phyloP scores from a whole-genome alignment of 192 early-diverging fungal genomes.

The Coemansia sp. region DNA sequence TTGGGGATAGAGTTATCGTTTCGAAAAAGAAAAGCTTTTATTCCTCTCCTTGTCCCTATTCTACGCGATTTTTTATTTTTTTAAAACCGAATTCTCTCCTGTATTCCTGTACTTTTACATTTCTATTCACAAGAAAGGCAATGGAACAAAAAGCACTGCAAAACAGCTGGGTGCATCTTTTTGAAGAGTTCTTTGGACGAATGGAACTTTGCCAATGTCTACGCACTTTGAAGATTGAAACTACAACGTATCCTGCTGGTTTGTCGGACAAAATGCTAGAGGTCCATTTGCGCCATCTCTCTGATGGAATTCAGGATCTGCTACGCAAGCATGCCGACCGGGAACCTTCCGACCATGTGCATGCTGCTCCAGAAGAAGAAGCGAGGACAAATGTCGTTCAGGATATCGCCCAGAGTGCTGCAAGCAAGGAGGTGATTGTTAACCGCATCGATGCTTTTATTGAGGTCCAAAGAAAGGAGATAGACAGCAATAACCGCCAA shows the following conservation, averaged over 20 bases:
- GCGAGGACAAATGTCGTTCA: not conserved
- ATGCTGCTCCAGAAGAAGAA: not conserved
- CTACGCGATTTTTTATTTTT: too few species aligned
- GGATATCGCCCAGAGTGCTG: constrained; percentile 11
- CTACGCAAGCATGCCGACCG: not conserved
- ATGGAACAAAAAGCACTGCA: not conserved
- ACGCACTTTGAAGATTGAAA: constrained; percentile 39
- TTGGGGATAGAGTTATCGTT: too few species aligned
- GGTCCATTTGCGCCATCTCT: constrained; percentile 16
- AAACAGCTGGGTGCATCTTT: constrained; percentile 21
- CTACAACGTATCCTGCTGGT: constrained; percentile 22
- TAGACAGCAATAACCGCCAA: constrained; percentile 63
- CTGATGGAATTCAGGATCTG: constrained; percentile 17
- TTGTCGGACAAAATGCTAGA: constrained; percentile 8
- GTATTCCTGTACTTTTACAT: not conserved
- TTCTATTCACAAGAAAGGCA: not conserved
- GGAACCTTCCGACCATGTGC: not conserved
- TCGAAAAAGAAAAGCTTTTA: too few species aligned
- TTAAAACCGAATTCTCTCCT: not conserved
- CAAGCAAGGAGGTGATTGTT: constrained; percentile 54
- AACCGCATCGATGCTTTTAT: constrained; percentile 58
- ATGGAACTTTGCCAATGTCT: constrained; percentile 38
- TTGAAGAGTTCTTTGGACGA: constrained; percentile 34
- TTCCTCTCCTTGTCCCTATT: too few species aligned
- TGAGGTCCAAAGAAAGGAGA: constrained; percentile 57